phyloP scores from a whole-genome alignment of 192 early-diverging fungal genomes.

The Thoreauomyces humboldtii region DNA sequence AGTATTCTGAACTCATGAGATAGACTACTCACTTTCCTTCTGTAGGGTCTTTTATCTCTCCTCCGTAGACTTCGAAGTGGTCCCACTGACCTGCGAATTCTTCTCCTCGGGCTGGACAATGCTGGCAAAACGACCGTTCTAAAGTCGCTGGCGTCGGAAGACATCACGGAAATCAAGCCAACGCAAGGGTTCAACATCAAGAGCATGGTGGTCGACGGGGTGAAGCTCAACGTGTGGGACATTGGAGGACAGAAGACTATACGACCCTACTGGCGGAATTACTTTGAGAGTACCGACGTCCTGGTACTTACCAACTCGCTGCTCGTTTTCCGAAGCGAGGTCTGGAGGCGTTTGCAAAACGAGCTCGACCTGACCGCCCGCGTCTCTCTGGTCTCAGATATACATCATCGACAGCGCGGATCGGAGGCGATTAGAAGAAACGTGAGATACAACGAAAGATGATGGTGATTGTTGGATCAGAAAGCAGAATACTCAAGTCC shows the following conservation, averaged over 20 bases:
- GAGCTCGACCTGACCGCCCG: too few relatives aligned
- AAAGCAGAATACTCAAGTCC: too few relatives aligned
- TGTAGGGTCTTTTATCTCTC: conserved; percentile 51
- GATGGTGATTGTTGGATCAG: too few relatives aligned
- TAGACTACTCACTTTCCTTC: too few relatives aligned
- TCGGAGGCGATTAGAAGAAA: conserved; percentile 75
- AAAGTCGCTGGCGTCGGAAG: conserved; percentile 53
- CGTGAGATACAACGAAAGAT: too few relatives aligned
- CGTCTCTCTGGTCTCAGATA: too few relatives aligned
- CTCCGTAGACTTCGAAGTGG: conserved; percentile 42
- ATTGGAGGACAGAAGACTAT: conserved; percentile 61
- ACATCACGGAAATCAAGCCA: conserved; percentile 59
- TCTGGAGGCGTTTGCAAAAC: neutral
- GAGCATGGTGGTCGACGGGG: conserved; percentile 51
- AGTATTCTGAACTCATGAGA: too few relatives aligned
- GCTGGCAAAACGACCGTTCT: conserved; percentile 59
- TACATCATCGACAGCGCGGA: conserved; percentile 98
- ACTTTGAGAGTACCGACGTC: conserved; percentile 61
- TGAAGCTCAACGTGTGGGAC: conserved; percentile 66
- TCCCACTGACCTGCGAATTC: conserved; percentile 51
- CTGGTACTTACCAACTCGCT: too few relatives aligned
- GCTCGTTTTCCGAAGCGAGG: neutral
- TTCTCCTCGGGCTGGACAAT: conserved; percentile 63
- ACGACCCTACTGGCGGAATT: conserved; percentile 61
- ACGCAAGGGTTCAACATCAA: conserved; percentile 67